These are phyloP conservation scores for Rhizophagus clarus DNA, from an alignment of 192 early-diverging fungal genomes.

Conservation along the genomic window DNA sequence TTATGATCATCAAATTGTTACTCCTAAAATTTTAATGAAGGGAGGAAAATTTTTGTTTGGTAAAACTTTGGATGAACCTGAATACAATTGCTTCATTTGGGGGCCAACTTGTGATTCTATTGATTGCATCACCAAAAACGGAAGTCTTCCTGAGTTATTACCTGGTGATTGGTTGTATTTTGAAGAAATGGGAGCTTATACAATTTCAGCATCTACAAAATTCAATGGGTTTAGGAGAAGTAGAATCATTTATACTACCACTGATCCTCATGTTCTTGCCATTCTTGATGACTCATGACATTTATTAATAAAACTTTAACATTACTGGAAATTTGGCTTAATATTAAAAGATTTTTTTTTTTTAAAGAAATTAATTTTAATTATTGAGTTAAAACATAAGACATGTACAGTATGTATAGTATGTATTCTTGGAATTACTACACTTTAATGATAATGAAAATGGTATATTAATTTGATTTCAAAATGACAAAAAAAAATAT, in stretches of 20 bases:
- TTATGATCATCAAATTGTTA: slow-evolving; percentile 89
- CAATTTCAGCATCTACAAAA: slow-evolving; percentile 82
- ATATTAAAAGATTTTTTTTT: too few species aligned
- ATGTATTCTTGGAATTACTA: too few species aligned
- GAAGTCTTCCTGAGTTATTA: slow-evolving; percentile 77
- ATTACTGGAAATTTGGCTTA: too few species aligned
- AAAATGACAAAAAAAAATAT: too few species aligned
- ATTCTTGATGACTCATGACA: neutral
- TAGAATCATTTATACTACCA: slow-evolving; percentile 86
- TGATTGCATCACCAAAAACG: slow-evolving; percentile 80
- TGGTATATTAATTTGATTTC: too few species aligned
- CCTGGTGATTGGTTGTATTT: slow-evolving; percentile 97
- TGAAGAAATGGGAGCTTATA: slow-evolving; percentile 98
- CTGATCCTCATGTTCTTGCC: slow-evolving; percentile 37
- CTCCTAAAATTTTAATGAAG: slow-evolving; percentile 67
- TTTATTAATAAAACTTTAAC: too few species aligned
- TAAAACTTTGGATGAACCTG: slow-evolving; percentile 33
- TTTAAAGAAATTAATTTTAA: too few species aligned
- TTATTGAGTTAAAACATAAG: too few species aligned
- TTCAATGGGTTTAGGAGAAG: slow-evolving; percentile 90
- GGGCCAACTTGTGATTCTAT: slow-evolving; percentile 99
- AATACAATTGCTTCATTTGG: slow-evolving; percentile 80
- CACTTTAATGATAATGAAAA: too few species aligned
- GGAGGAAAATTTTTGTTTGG: slow-evolving; percentile 40
- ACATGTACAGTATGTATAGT: too few species aligned